These are phyloP conservation scores for Aspergillus bertholletiae DNA, from an alignment of 495 filamentous ascomycete species.

Conservation along the genomic window DNA sequence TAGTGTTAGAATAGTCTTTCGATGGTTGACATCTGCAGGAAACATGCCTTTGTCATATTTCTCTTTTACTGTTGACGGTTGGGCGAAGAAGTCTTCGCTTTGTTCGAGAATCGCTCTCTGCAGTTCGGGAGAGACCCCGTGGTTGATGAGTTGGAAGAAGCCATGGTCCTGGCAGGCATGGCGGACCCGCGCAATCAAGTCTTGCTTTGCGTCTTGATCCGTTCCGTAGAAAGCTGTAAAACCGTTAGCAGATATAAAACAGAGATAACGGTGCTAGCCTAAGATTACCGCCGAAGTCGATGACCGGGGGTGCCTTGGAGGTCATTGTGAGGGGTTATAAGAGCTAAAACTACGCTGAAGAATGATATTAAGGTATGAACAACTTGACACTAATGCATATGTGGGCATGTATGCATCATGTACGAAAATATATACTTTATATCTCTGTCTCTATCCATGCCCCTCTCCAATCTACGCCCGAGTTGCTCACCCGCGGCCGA, in stretches of 20 bases:
- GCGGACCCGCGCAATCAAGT: slow-evolving; percentile 13
- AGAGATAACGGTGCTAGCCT: background rate
- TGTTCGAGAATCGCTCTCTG: slow-evolving; percentile 62
- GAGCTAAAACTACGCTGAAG: too few relatives aligned
- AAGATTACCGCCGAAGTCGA: slow-evolving; percentile 14
- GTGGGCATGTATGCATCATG: too few relatives aligned
- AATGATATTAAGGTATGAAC: too few relatives aligned
- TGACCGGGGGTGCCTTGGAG: slow-evolving; percentile 4
- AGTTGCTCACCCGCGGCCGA: too few relatives aligned
- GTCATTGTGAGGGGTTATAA: too few relatives aligned
- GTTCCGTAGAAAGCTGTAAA: slow-evolving; percentile 15
- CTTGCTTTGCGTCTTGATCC: slow-evolving; percentile 3
- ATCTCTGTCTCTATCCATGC: too few relatives aligned
- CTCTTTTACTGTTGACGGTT: slow-evolving; percentile 56
- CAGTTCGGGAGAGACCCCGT: slow-evolving; percentile 63
- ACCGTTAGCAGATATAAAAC: background rate
- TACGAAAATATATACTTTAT: too few relatives aligned
- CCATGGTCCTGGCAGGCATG: slow-evolving; percentile 54
- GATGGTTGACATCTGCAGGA: background rate
- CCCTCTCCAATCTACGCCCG: too few relatives aligned
- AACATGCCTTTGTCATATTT: slow-evolving; percentile 14
- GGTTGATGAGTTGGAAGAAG: slow-evolving; percentile 80
- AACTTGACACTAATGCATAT: too few relatives aligned
- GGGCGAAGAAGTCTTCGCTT: slow-evolving; percentile 69
- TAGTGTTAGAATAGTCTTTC: background rate